Conservation (phyloP, 2,329 filamentous ascomycete species). For the Colletotrichum euphorbiae region DNA sequence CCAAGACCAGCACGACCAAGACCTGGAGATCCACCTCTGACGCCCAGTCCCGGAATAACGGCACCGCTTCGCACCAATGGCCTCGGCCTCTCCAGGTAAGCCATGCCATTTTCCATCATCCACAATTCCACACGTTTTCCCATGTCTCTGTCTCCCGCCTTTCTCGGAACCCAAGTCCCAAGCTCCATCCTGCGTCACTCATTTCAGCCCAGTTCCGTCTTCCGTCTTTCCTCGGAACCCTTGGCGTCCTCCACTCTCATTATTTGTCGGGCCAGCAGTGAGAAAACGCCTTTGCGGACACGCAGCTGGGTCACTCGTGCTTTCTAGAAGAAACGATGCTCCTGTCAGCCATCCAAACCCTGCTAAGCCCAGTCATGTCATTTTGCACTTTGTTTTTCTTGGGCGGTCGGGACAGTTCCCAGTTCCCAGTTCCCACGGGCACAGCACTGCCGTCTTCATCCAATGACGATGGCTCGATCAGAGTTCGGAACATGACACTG, state of each 20-base stretch:
- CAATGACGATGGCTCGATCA: slow-evolving; percentile 28
- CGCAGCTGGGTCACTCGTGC: slow-evolving; percentile 25
- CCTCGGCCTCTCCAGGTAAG: slow-evolving; percentile 30
- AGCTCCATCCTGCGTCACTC: slow-evolving; percentile 15
- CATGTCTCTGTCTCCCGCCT: slow-evolving; percentile 20
- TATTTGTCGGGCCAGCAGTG: slow-evolving; percentile 13
- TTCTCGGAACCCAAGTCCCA: neutral
- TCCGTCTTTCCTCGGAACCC: neutral
- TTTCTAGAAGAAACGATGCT: slow-evolving; percentile 20
- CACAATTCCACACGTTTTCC: too few relatives aligned
- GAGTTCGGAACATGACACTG: slow-evolving; percentile 35
- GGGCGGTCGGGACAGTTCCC: slow-evolving; percentile 26
- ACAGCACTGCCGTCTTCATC: neutral
- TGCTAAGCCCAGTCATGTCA: neutral
- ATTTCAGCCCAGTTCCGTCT: slow-evolving; percentile 8
- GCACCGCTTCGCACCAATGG: slow-evolving; percentile 30
- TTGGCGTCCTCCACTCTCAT: slow-evolving; percentile 23
- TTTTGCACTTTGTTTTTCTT: slow-evolving; percentile 29
- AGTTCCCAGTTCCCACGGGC: slow-evolving; percentile 11
- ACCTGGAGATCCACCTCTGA: slow-evolving; percentile 29
- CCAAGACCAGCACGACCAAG: slow-evolving; percentile 6
- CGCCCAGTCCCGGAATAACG: slow-evolving; percentile 33
- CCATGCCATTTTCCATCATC: slow-evolving; percentile 26
- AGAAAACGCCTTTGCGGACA: slow-evolving; percentile 22
- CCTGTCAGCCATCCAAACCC: neutral